These are phyloP conservation scores for Vitrella brassicaformis DNA, from an alignment of 73 alveolate genomes.

Conservation along the genomic window DNA sequence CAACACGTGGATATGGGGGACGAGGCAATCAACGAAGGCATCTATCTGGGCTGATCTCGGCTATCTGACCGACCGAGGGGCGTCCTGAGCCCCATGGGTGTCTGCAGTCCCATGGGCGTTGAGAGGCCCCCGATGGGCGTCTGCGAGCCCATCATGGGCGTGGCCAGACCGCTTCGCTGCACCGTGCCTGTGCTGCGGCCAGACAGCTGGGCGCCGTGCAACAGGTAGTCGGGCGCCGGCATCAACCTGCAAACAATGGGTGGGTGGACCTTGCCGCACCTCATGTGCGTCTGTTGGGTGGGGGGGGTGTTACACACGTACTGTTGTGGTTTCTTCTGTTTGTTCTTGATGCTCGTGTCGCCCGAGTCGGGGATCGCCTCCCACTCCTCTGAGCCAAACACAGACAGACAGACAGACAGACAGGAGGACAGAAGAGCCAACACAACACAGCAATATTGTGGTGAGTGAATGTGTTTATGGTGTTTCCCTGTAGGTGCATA, in stretches of 20 bases:
- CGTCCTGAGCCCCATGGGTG: slow-evolving; percentile 23
- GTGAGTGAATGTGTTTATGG: too few species aligned
- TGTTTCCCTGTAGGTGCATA: too few species aligned
- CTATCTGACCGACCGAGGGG: background rate
- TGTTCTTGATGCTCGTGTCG: background rate
- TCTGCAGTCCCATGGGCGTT: slow-evolving; percentile 6
- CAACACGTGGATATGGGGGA: background rate
- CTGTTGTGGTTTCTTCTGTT: background rate
- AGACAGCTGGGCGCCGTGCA: background rate
- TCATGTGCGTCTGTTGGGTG: background rate
- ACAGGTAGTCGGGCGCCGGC: background rate
- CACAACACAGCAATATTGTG: background rate
- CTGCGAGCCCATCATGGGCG: slow-evolving; percentile 21
- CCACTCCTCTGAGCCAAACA: background rate
- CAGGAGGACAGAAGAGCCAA: background rate
- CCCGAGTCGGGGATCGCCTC: background rate
- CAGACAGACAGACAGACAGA: background rate
- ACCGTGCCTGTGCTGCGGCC: background rate
- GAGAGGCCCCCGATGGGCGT: background rate
- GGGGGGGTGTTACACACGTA: background rate
- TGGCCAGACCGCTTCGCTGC: slow-evolving; percentile 26
- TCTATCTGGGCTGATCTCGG: background rate
- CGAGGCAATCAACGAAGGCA: background rate
- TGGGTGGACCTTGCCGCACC: background rate
- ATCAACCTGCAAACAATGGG: background rate